Percentiles rank a stretch among this genome's conserved stretches.
Conservation (phyloP, 176 grass and related monocot genomes). For the Rhipidocladum racemiflorum region DNA sequence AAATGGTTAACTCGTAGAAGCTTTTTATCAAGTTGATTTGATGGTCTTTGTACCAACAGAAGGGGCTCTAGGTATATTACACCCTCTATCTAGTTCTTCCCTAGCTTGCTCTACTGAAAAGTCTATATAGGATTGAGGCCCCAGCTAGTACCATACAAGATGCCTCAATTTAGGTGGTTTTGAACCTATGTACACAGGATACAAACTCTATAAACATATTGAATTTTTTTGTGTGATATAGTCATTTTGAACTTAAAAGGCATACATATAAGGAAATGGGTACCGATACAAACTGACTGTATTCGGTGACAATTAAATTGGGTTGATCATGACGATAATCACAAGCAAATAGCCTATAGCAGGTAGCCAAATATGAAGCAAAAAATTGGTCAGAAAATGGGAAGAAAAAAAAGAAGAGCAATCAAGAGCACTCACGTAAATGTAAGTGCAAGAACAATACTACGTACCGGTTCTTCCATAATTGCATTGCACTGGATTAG, state of each 20-base stretch:
- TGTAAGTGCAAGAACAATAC: not conserved
- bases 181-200: not conserved
- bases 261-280: not conserved
- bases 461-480: not conserved
- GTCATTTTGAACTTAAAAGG: not conserved
- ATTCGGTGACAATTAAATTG: not conserved
- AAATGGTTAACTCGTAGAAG: not conserved
- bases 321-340: not conserved
- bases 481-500: not conserved
- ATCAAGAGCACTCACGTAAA: not conserved
- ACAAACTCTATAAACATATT: not conserved
- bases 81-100: not conserved
- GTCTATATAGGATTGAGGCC: not conserved
- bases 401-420: not conserved
- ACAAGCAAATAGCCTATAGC: not conserved
- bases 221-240: not conserved
- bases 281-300: not conserved
- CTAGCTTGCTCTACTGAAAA: slow-evolving; percentile 5
- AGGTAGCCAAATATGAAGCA: not conserved
- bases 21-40: not conserved
- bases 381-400: not conserved
- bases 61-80: not conserved
- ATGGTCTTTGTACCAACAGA: not conserved
- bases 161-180: not conserved
- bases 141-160: not conserved